Conservation (phyloP, 768 basidiomycete species). For the Termitomyces sp. region DNA sequence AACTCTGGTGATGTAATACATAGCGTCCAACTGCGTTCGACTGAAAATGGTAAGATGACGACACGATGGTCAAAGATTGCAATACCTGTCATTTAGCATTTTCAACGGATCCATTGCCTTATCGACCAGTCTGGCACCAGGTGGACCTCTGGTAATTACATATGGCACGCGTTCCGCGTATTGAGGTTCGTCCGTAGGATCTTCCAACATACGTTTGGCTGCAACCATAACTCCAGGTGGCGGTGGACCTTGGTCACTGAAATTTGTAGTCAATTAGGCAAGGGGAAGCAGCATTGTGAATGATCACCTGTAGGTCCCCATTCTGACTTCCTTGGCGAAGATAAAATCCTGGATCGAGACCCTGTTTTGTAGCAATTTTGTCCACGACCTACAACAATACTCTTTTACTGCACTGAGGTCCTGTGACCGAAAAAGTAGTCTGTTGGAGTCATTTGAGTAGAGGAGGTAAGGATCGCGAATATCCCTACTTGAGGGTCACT, state of each 20-base stretch:
- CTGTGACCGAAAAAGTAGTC: constrained; percentile 86
- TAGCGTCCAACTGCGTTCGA: constrained; percentile 71
- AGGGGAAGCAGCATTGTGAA: constrained; percentile 3
- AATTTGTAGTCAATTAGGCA: neutral
- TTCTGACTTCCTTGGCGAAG: constrained; percentile 87
- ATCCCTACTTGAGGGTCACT: constrained; percentile 74
- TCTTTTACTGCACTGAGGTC: constrained; percentile 87
- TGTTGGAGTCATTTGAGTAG: constrained; percentile 23
- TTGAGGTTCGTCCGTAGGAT: constrained; percentile 80
- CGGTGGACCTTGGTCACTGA: constrained; percentile 77
- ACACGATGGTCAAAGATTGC: neutral
- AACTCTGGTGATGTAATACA: constrained; percentile 84
- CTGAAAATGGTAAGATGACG: constrained; percentile 26
- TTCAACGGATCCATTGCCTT: constrained; percentile 72
- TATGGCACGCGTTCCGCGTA: constrained; percentile 95
- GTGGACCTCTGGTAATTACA: constrained; percentile 67
- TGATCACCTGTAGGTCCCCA: constrained; percentile 86
- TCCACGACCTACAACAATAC: constrained; percentile 83
- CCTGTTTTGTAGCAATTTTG: constrained; percentile 74
- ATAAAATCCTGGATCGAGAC: constrained; percentile 90
- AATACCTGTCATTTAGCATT: constrained; percentile 59
- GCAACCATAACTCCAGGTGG: constrained; percentile 93
- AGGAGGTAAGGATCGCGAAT: neutral
- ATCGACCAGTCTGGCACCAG: constrained; percentile 64
- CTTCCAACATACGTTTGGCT: constrained; percentile 63